phyloP scores from a whole-genome alignment of 1,284 basidiomycete genomes.

The Fomitopsis pinicola region DNA sequence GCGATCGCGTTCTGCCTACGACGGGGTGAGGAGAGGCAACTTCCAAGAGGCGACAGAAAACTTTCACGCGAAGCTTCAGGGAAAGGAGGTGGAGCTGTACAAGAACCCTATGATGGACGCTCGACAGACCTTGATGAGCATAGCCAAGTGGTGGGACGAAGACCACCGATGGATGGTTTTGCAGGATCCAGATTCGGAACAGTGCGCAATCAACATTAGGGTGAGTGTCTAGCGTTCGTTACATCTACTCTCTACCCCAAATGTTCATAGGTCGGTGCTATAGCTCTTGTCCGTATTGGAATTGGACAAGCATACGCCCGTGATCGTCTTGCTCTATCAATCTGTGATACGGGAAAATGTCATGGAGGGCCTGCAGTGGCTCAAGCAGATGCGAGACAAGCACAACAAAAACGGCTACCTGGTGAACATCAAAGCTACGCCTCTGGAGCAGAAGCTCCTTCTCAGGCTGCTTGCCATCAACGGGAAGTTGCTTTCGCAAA shows the following conservation, averaged over 20 bases:
- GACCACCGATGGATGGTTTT: constrained; percentile 23
- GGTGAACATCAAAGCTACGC: constrained; percentile 20
- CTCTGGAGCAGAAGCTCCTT: constrained; percentile 31
- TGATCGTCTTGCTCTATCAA: constrained; percentile 31
- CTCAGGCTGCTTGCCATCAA: constrained; percentile 32
- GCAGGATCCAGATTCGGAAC: constrained; percentile 19
- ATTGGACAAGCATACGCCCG: constrained; percentile 24
- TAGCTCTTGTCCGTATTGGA: constrained; percentile 30
- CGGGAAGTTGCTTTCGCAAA: constrained; percentile 25
- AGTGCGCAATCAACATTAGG: constrained; percentile 21
- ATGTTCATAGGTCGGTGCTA: no score
- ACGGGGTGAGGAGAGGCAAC: constrained; percentile 13
- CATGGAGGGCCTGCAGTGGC: constrained; percentile 12
- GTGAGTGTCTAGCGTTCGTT: constrained; percentile 17
- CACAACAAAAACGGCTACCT: background rate
- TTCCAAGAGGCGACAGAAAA: background rate
- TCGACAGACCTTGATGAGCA: constrained; percentile 29
- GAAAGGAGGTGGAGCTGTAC: constrained; percentile 9
- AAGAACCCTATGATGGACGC: constrained; percentile 33
- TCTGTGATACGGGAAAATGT: constrained; percentile 15
- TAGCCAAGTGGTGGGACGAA: constrained; percentile 25
- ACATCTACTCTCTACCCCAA: background rate
- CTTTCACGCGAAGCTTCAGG: background rate
- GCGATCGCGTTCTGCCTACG: background rate
- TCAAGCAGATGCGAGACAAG: constrained; percentile 4